Percentiles rank a stretch among this genome's conserved stretches.
phyloP scores from a whole-genome alignment of 2,329 filamentous ascomycete genomes.

The Hirsutella thompsonii region DNA sequence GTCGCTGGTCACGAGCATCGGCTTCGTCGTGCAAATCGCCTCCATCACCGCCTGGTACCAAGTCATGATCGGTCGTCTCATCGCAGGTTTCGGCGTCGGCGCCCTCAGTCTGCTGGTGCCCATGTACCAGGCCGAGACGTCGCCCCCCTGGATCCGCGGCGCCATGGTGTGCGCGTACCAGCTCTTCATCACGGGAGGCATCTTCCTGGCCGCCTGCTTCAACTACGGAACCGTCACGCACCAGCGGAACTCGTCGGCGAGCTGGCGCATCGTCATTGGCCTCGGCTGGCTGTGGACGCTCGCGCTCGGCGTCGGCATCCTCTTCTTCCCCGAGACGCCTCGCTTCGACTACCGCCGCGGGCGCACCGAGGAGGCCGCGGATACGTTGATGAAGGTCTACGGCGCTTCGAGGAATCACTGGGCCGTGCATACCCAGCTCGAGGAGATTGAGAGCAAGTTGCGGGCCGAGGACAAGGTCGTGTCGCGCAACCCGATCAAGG shows the following conservation, averaged over 20 bases:
- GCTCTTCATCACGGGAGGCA: constrained; percentile 56
- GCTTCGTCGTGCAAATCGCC: constrained; percentile 50
- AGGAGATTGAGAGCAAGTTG: constrained; percentile 34
- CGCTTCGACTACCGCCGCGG: constrained; percentile 36
- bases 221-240: constrained; percentile 45
- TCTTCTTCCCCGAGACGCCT: constrained; percentile 42
- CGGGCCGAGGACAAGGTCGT: constrained; percentile 28
- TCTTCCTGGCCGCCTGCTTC: constrained; percentile 43
- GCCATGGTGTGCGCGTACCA: constrained; percentile 53
- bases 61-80: constrained; percentile 49
- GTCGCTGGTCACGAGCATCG: constrained; percentile 49
- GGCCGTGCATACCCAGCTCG: constrained; percentile 33
- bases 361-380: constrained; percentile 31
- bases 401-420: constrained; percentile 29
- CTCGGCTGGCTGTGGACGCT: constrained; percentile 42
- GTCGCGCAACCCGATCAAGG: constrained; percentile 16
- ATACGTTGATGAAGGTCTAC: constrained; percentile 30
- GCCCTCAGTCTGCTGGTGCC: constrained; percentile 51
- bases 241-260: constrained; percentile 24
- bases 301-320: constrained; percentile 35
- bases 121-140: constrained; percentile 59
- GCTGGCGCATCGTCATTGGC: constrained; percentile 51
- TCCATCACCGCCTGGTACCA: constrained; percentile 46
- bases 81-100: constrained; percentile 55
- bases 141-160: constrained; percentile 50